Conservation (phyloP, 768 basidiomycete species). For the Collybiopsis luxurians region DNA sequence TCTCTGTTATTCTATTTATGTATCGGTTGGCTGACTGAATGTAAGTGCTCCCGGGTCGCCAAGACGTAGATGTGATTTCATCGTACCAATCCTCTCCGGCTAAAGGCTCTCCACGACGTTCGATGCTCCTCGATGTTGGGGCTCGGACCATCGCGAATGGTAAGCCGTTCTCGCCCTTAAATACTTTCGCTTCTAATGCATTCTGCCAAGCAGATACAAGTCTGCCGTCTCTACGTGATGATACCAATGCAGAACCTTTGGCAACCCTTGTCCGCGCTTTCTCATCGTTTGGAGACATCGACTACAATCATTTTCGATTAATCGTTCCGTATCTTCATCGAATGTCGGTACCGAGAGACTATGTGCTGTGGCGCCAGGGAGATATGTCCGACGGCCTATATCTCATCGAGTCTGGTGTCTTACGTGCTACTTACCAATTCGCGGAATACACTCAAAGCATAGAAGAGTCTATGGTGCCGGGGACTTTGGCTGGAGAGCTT, state of each 20-base stretch:
- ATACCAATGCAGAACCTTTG: conserved; percentile 53
- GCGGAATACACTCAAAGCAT: conserved; percentile 50
- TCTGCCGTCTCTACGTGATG: conserved; percentile 26
- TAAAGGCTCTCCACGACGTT: conserved; percentile 62
- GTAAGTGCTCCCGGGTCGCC: conserved; percentile 58
- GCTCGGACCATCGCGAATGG: conserved; percentile 66
- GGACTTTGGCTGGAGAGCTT: conserved; percentile 89
- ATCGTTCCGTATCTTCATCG: conserved; percentile 73
- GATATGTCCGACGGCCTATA: conserved; percentile 82
- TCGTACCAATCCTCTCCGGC: conserved; percentile 40
- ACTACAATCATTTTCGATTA: conserved; percentile 54
- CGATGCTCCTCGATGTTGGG: conserved; percentile 69
- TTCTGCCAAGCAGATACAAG: conserved; percentile 18
- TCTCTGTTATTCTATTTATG: neutral
- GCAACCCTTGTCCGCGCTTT: conserved; percentile 80
- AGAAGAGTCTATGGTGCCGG: conserved; percentile 92
- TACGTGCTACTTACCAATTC: conserved; percentile 70
- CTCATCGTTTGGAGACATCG: conserved; percentile 62
- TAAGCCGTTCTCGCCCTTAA: conserved; percentile 20
- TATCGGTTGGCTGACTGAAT: neutral
- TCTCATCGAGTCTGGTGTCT: conserved; percentile 82
- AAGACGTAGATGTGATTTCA: conserved; percentile 46
- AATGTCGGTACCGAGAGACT: conserved; percentile 50
- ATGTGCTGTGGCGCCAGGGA: conserved; percentile 73
- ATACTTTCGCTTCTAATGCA: neutral